Evolutionary conservation across 148 eudicot genomes (phyloP).

Genomic region (Chenopodium album): DNA sequence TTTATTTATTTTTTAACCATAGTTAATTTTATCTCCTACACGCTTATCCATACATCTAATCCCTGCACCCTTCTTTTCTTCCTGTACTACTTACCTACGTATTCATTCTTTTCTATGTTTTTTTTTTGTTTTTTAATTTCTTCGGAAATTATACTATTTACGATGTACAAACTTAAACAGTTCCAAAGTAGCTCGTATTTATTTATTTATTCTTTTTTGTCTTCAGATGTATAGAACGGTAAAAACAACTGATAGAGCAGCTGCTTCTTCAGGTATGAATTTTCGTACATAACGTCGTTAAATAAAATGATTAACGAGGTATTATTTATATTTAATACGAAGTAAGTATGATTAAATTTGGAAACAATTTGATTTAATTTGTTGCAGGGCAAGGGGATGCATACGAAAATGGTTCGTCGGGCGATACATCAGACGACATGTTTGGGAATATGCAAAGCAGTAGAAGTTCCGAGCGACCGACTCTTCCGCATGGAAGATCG

Average conservation of each 20-base stretch:
- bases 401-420: conserved; percentile 80
- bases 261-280: conserved; percentile 69
- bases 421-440: conserved; percentile 81
- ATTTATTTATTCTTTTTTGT: not conserved
- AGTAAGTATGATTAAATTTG: not conserved
- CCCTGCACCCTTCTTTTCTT: conserved; percentile 15
- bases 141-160: too few relatives aligned
- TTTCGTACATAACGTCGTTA: too few relatives aligned
- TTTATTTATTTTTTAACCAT: conserved; percentile 29
- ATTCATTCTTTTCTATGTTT: conserved; percentile 1
- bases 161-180: too few relatives aligned
- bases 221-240: conserved; percentile 90
- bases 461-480: conserved; percentile 45
- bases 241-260: conserved; percentile 88
- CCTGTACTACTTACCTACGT: conserved; percentile 16
- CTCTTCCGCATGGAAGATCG: conserved; percentile 42
- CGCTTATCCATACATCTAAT: conserved; percentile 39
- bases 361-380: not conserved
- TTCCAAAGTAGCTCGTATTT: not conserved
- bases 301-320: too few relatives aligned
- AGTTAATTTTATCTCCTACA: conserved; percentile 34
- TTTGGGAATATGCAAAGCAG: conserved; percentile 49
- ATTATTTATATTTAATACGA: too few relatives aligned
- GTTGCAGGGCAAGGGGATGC: conserved; percentile 56
- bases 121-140: too few relatives aligned